Evolutionary conservation across 768 basidiomycete species (phyloP), one percentile per base, ranked within the genome.

Genomic region (Collybiopsis confluens): DNA sequence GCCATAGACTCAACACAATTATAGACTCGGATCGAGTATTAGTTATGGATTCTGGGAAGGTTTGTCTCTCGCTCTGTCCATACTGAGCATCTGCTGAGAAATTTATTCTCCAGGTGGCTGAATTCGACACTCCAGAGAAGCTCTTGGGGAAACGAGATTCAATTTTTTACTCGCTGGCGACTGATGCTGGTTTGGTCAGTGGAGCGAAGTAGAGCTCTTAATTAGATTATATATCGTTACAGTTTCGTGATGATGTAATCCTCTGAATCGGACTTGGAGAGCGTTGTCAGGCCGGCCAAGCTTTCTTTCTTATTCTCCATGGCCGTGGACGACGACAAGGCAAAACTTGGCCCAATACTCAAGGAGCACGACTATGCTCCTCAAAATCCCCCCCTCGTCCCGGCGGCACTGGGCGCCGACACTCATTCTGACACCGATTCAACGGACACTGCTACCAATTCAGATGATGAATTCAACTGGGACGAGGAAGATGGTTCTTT

Each of bases 1-100:
- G 86, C 36, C 83, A 95, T 70, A 81, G 88, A 23, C 71, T 92
- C 28, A 90, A 92, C 64, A 92, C 91, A 1, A 92, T 92, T 58
- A 76, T 91, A 28, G 83, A 90, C 59, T 92, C 86, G 33, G 85
- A 88, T 56, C 80, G 85, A 23, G 82, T 96, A 16, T 65, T 96
- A 26, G 93, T 96, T 1, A 81, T 97, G 69, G 85, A 87, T 59
- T 72, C 82, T 21, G 94, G 94, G n/a, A 71, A 72, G 64, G 88
- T 86, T 61, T 54, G 74, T 57, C 45, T 1, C 43, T 33, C 3
- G 13, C n/a, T 47, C 26, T 37, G 13, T 28, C 35, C 15, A 24
- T 30, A n/a, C n/a, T 20, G 18, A 27, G 28, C 35, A 45, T 33
- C 33, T 18, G 20, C 6, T 16, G 54, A n/a, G 41, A 51, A 28